A percentile compares a stretch with the other conserved stretches of the same genome.
phyloP scores from a whole-genome alignment of 495 filamentous ascomycete species.

The Penicillium chermesinum region DNA sequence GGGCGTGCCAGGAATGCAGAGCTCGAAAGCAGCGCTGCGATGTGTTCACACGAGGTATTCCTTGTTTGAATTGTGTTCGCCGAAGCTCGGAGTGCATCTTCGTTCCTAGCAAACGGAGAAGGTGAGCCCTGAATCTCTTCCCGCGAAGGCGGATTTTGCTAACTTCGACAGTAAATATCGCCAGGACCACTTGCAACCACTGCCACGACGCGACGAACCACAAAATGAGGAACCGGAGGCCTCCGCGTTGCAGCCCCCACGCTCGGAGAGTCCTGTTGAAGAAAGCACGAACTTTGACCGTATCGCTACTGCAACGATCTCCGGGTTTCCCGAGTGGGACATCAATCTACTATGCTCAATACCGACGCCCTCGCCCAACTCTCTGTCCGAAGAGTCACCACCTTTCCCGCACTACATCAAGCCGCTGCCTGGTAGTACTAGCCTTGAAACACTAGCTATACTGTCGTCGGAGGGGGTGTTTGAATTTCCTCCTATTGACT shows the following conservation, averaged over 20 bases:
- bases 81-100: background rate
- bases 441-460: background rate
- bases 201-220: background rate
- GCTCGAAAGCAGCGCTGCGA: background rate
- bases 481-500: background rate
- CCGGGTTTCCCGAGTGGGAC: background rate
- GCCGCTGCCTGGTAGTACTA: background rate
- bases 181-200: background rate
- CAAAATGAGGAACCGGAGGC: background rate
- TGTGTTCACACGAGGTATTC: background rate
- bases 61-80: background rate
- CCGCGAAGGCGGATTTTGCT: background rate
- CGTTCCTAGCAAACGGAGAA: background rate
- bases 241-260: background rate
- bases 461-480: background rate
- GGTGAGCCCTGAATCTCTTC: background rate
- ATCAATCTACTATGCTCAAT: background rate
- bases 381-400: background rate
- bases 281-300: background rate
- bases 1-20: background rate
- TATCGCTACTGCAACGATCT: background rate
- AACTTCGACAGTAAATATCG: background rate
- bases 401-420: background rate
- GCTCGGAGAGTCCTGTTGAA: background rate
- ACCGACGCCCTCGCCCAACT: background rate